Evolutionary conservation across 2,329 filamentous ascomycete genomes (phyloP).

Genomic region (Furcasterigmium furcatum): DNA sequence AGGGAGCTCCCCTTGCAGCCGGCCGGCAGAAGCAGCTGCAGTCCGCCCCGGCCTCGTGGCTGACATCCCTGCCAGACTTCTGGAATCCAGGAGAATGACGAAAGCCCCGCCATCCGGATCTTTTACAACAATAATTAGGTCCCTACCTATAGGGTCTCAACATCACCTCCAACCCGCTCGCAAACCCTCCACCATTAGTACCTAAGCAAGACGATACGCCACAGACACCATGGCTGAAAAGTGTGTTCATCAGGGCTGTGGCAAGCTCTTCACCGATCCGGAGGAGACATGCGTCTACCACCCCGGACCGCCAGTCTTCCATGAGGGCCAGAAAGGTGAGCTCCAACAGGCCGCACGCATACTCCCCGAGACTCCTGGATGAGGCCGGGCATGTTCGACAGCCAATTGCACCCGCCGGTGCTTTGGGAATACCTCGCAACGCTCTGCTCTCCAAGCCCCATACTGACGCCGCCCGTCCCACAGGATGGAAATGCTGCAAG

Average conservation of each 20-base stretch:
- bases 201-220: constrained; percentile 3
- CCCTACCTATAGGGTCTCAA: too few relatives aligned
- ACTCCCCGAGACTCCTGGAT: too few relatives aligned
- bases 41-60: not conserved
- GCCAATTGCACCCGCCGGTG: too few relatives aligned
- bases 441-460: too few relatives aligned
- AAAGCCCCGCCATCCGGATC: constrained; percentile 9
- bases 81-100: constrained; percentile 16
- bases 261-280: constrained; percentile 78
- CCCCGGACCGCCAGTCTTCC: constrained; percentile 89
- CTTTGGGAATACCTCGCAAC: too few relatives aligned
- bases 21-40: not conserved
- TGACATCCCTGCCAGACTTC: constrained; percentile 6
- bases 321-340: constrained; percentile 97
- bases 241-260: constrained; percentile 95
- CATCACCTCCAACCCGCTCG: constrained; percentile 7
- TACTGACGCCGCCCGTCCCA: not conserved
- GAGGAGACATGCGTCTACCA: constrained; percentile 89
- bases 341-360: constrained; percentile 7
- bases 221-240: constrained; percentile 65
- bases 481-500: constrained; percentile 99
- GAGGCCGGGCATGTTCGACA: too few relatives aligned
- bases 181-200: not conserved
- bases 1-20: not conserved
- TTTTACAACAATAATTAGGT: too few relatives aligned